Evolutionary conservation across 108 stramenopile species (phyloP).

Genomic region (Epithemia pelagica): DNA sequence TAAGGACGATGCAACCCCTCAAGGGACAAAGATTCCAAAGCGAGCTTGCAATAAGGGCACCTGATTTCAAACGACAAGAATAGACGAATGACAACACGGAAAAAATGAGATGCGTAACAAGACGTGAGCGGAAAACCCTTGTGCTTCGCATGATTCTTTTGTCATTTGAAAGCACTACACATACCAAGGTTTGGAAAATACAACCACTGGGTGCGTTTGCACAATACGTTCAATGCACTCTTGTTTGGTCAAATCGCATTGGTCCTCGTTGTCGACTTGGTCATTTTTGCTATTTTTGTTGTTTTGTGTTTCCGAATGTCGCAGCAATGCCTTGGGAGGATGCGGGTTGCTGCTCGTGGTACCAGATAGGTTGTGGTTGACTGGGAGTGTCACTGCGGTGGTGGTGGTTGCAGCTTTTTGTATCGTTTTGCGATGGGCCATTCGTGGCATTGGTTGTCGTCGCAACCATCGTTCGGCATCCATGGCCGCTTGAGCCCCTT

Average conservation of each 20-base stretch:
- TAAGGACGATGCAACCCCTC: slow-evolving; percentile 21
- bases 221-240: slow-evolving; percentile 50
- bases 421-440: too few species aligned
- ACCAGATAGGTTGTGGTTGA: too few species aligned
- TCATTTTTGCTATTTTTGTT: slow-evolving; percentile 1
- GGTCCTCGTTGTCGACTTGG: background rate
- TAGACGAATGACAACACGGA: too few species aligned
- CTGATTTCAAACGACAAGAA: too few species aligned
- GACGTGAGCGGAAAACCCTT: too few species aligned
- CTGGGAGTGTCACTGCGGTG: too few species aligned
- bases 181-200: slow-evolving; percentile 55
- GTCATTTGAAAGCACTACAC: background rate
- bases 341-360: background rate
- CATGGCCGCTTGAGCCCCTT: slow-evolving; percentile 90
- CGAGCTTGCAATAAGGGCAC: slow-evolving; percentile 57
- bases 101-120: too few species aligned
- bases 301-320: background rate
- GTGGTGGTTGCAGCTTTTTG: too few species aligned
- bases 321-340: background rate
- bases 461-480: slow-evolving; percentile 82
- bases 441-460: background rate
- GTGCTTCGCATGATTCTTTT: too few species aligned
- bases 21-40: slow-evolving; percentile 47
- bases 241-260: slow-evolving; percentile 30
- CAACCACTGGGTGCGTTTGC: slow-evolving; percentile 48